These are phyloP conservation scores for Nakataea oryzae DNA, from an alignment of 2,329 filamentous ascomycete species.

Conservation along the genomic window DNA sequence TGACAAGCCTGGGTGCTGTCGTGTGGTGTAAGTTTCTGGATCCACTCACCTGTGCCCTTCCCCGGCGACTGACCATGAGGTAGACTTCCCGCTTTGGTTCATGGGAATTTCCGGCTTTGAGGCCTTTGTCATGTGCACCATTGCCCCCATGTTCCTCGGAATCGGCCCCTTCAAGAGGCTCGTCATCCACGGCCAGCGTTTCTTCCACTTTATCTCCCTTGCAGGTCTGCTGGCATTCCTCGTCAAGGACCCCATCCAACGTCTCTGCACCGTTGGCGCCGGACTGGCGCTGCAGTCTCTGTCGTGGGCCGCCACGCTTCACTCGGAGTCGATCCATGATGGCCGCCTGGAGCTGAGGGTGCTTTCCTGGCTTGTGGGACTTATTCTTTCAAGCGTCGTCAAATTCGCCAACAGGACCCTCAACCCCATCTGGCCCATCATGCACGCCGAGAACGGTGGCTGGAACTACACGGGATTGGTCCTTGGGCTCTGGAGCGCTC, in stretches of 20 bases:
- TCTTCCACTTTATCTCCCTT: conserved; percentile 64
- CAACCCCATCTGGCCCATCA: conserved; percentile 93
- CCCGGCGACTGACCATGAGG: conserved; percentile 6
- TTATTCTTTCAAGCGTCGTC: conserved; percentile 75
- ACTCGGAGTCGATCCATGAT: conserved; percentile 64
- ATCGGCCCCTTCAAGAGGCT: conserved; percentile 59
- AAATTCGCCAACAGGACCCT: conserved; percentile 94
- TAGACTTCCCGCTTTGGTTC: conserved; percentile 93
- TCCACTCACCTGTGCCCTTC: neutral
- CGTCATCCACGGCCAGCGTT: conserved; percentile 56
- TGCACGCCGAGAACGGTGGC: conserved; percentile 82
- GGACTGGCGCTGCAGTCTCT: conserved; percentile 72
- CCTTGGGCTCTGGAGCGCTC: conserved; percentile 63
- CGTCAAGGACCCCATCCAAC: conserved; percentile 58
- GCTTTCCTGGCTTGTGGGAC: conserved; percentile 68
- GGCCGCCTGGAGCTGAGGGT: conserved; percentile 72
- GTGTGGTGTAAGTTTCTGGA: conserved; percentile 57
- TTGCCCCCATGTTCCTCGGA: conserved; percentile 70
- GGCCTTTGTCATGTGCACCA: conserved; percentile 71
- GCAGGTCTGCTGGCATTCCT: conserved; percentile 71
- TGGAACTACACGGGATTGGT: conserved; percentile 79
- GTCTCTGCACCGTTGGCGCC: conserved; percentile 73
- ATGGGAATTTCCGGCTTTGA: conserved; percentile 99
- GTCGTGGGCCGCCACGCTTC: conserved; percentile 75
- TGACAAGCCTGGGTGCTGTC: conserved; percentile 78